Percentiles rank a stretch among this genome's conserved stretches.
Conservation (phyloP, 345 rosid species). For the Corymbia maculata region DNA sequence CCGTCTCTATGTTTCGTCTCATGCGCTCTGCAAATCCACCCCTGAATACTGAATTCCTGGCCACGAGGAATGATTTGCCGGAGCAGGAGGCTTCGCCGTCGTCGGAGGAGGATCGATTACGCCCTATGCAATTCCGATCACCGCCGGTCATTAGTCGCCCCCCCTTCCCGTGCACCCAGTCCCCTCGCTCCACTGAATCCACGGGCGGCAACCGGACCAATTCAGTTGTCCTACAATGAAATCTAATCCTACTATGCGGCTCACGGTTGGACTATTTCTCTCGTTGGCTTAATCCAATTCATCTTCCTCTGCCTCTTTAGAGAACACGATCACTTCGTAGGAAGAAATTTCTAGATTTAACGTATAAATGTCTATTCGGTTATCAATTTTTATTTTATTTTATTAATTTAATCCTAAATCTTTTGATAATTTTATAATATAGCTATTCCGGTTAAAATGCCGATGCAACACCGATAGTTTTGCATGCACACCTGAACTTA, state of each 20-base stretch:
- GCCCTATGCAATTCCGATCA: neutral
- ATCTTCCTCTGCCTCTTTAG: neutral
- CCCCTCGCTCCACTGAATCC: conserved; percentile 18
- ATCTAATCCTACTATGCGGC: neutral
- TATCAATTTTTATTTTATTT: no score
- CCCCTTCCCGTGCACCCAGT: conserved; percentile 6
- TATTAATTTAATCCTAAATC: neutral
- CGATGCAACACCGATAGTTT: neutral
- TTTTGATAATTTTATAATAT: neutral
- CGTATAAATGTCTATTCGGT: neutral
- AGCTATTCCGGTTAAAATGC: neutral
- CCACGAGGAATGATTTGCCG: neutral
- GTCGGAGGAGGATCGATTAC: neutral
- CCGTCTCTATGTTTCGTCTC: neutral
- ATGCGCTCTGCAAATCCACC: neutral
- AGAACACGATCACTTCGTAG: neutral
- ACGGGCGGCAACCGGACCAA: conserved; percentile 22
- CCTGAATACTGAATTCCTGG: neutral
- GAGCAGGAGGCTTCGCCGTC: neutral
- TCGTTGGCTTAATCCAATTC: neutral
- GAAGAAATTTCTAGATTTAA: no score
- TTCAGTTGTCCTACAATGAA: no score
- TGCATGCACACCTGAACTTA: no score
- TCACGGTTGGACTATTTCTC: neutral
- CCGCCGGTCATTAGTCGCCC: neutral